phyloP scores from a whole-genome alignment of 805 yeast species.

The Lipomyces yamadae region DNA sequence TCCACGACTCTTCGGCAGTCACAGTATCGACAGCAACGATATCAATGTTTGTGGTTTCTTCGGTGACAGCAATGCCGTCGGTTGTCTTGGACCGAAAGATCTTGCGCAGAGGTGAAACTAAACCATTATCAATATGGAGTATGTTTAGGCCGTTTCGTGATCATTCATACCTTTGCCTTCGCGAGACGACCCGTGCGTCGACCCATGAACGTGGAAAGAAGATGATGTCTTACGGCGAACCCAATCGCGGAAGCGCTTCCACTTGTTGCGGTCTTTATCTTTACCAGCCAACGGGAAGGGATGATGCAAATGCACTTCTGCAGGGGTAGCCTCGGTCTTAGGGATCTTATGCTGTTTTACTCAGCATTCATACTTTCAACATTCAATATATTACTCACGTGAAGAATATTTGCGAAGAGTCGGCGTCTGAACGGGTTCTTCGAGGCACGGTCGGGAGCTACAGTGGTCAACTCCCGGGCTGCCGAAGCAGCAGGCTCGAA shows the following conservation, averaged over 20 bases:
- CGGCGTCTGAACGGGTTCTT: neutral
- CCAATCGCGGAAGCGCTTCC: neutral
- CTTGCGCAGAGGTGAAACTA: neutral
- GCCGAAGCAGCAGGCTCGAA: neutral
- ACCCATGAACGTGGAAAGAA: neutral
- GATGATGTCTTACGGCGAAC: neutral
- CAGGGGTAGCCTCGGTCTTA: neutral
- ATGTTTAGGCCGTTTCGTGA: neutral
- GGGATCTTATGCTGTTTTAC: neutral
- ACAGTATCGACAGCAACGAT: too few relatives aligned
- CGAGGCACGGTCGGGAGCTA: neutral
- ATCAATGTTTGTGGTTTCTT: too few relatives aligned
- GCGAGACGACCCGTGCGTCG: neutral
- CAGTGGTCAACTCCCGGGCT: neutral
- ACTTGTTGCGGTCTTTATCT: neutral
- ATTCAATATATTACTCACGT: neutral
- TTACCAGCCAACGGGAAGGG: neutral
- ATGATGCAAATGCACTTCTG: neutral
- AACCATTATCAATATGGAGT: neutral
- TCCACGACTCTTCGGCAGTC: too few relatives aligned
- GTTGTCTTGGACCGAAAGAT: neutral
- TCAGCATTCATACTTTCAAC: neutral
- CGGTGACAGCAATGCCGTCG: neutral
- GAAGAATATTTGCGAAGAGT: neutral
- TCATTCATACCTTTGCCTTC: neutral